Conservation (phyloP, 2,329 filamentous ascomycete species). For the Zalaria sp. region DNA sequence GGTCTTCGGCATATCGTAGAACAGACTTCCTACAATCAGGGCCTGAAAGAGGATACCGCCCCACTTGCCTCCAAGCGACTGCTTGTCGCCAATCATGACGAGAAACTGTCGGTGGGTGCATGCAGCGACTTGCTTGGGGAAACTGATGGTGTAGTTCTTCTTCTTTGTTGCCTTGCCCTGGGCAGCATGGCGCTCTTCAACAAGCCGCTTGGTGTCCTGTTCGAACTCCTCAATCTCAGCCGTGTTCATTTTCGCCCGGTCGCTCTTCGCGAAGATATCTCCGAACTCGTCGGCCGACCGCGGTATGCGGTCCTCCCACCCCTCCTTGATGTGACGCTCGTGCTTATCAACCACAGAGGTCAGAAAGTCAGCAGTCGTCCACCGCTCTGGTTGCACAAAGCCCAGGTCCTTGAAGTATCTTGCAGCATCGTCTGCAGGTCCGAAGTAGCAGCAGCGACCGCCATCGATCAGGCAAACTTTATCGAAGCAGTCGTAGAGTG, state of each 20-base stretch:
- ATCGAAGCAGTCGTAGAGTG: slow-evolving; percentile 54
- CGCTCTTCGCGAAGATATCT: slow-evolving; percentile 22
- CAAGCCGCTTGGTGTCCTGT: slow-evolving; percentile 37
- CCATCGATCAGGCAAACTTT: slow-evolving; percentile 39
- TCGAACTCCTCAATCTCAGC: slow-evolving; percentile 26
- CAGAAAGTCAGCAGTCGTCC: slow-evolving; percentile 58
- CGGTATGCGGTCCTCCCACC: slow-evolving; percentile 44
- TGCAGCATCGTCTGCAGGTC: slow-evolving; percentile 43
- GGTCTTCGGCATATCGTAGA: slow-evolving; percentile 36
- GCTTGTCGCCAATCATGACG: slow-evolving; percentile 38
- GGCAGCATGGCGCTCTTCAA: slow-evolving; percentile 7
- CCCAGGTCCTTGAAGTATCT: slow-evolving; percentile 54
- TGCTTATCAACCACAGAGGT: slow-evolving; percentile 54
- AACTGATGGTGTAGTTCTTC: slow-evolving; percentile 43
- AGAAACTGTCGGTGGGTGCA: slow-evolving; percentile 37
- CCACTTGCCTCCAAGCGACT: slow-evolving; percentile 32
- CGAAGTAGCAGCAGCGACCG: slow-evolving; percentile 42
- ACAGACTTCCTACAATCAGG: slow-evolving; percentile 48
- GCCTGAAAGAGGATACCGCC: slow-evolving; percentile 39
- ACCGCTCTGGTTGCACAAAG: slow-evolving; percentile 52
- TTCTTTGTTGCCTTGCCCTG: slow-evolving; percentile 15
- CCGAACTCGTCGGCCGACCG: slow-evolving; percentile 42
- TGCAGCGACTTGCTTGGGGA: slow-evolving; percentile 38
- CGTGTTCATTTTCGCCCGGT: slow-evolving; percentile 22
- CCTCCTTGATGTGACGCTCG: slow-evolving; percentile 41